Base-by-base conservation (phyloP, 164 flowering plant genomes). In the Umbilicus rupestris region DNA sequence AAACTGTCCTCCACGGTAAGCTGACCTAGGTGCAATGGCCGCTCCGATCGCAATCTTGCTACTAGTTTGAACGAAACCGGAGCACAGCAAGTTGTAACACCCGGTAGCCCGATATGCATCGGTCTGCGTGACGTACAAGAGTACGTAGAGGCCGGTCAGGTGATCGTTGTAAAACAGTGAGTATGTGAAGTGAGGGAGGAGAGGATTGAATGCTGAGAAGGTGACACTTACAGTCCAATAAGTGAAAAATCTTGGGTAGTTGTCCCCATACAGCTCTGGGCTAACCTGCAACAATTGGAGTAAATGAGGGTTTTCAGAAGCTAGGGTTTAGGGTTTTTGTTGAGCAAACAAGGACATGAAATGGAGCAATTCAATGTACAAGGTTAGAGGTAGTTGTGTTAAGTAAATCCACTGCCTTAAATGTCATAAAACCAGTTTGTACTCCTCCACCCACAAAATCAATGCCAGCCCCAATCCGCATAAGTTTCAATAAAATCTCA, bases 21-120 rank as follows among this genome's bases (percentile, higher is more conserved):
- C 77, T 0, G 98, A 92, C 3, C 80, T 76, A 6, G 98, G 98
- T 62, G 86, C 90, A 65, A 92, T 95, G 8, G 99, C 94, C 12
- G 98, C 99, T 26, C 99, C 99, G 39, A 95, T 88, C 12, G 97
- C 97, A 68, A 95, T 85, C 72, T 71, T 78, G 42, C 57, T 83
- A 73, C 86, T 90, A 6, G 94, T 92, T 65, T 95, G 99, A 47
- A 95, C 83, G 63, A 95, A 95, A 1, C 99, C 98, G 1, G 99
- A 81, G 74, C 99, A 95, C 16, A 95, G 84, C 76, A 95, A 79
- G 76, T 92, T 95, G 80, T 95, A 95, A 78, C 99, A 95, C 1
- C 99, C 99, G 0, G 97, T 95, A 12, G 91, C 83, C 74, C 84
- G 88, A 66, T 92, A 95, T 2, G 98, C 91, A 64, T 94, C 99